Base-by-base conservation (phyloP, 176 grass and related monocot species). In the Aegilops sharonensis region DNA sequence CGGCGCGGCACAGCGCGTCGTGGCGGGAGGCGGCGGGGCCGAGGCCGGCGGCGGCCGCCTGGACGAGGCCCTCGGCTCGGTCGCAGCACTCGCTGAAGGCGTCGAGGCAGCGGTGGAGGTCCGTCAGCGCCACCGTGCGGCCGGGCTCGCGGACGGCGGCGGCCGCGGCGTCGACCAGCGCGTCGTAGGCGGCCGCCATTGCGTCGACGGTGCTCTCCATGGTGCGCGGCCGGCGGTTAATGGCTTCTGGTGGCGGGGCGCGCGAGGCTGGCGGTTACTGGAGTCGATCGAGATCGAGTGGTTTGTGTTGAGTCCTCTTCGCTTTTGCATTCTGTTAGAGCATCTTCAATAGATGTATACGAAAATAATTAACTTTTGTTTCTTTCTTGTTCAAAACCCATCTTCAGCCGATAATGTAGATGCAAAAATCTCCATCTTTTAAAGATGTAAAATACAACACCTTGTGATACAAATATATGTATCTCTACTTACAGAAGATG, bases 11-110 rank as follows among this genome's bases (percentile, higher is more conserved):
- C 14, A 74, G 32, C 15, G n/a, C n/a, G 13, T 84, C 81, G 23
- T 74, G 17, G 9, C 30, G 9, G 40, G 63, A 21, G 24, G n/a
- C 6, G 3, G 3, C 11, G 59, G 21, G 1, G 17, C 9, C 20
- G 77, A 11, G 32, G 10, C 57, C 9, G 21, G 23, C 4, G 20
- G 47, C 2, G 15, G 78, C 61, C 0, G 12, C 34, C 21, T 3
- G 21, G 54, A 84, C 36, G 68, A 75, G 68, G 9, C 30, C 81
- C 14, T 75, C 68, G 23, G 81, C 69, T 17, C 54, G n/a, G 24
- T 84, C 81, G 68, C 81, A 84, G 35, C 35, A 42, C 23, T 37
- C 35, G 23, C 1, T 4, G 54, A 84, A 84, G 69, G 23, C 69
- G 14, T 75, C 35, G 24, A 74, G 54, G 35, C 54, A 21, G 52